These are phyloP conservation scores for Biscutella laevigata DNA, from an alignment of 441 rosid genomes.

Conservation along the genomic window DNA sequence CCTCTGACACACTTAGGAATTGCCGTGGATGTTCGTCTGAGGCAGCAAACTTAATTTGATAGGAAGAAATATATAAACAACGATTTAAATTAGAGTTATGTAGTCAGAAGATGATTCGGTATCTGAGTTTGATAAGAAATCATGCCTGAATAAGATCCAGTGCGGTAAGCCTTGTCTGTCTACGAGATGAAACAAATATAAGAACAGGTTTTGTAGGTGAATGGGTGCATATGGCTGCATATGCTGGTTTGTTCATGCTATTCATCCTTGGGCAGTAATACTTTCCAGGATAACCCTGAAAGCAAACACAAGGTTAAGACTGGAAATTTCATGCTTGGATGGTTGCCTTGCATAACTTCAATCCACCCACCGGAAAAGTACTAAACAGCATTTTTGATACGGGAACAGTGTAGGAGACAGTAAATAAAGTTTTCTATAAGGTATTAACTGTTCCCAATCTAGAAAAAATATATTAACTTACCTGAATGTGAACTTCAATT, in stretches of 20 bases:
- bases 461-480: slow-evolving; percentile 31
- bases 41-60: slow-evolving; percentile 65
- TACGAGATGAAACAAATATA: slow-evolving; percentile 96
- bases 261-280: slow-evolving; percentile 94
- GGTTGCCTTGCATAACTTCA: slow-evolving; percentile 5
- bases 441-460: background rate
- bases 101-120: slow-evolving; percentile 7
- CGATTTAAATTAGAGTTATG: background rate
- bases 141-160: slow-evolving; percentile 95
- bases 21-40: slow-evolving; percentile 95
- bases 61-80: slow-evolving; percentile 19
- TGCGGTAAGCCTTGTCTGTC: slow-evolving; percentile 98
- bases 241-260: slow-evolving; percentile 99
- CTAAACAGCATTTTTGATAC: background rate
- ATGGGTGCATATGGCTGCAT: slow-evolving; percentile 97
- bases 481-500: slow-evolving; percentile 99
- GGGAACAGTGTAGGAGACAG: background rate
- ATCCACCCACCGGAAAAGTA: slow-evolving; percentile 2
- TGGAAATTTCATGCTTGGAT: slow-evolving; percentile 10
- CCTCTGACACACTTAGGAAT: slow-evolving; percentile 80
- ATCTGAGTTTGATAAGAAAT: slow-evolving; percentile 14
- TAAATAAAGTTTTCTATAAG: background rate
- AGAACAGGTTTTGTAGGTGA: slow-evolving; percentile 97
- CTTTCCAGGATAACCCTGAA: slow-evolving; percentile 98
- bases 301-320: slow-evolving; percentile 8